A percentile compares a stretch with the other conserved stretches of the same genome.
Conservation (phyloP, 1,284 basidiomycete species). For the Inonotus obliquus region DNA sequence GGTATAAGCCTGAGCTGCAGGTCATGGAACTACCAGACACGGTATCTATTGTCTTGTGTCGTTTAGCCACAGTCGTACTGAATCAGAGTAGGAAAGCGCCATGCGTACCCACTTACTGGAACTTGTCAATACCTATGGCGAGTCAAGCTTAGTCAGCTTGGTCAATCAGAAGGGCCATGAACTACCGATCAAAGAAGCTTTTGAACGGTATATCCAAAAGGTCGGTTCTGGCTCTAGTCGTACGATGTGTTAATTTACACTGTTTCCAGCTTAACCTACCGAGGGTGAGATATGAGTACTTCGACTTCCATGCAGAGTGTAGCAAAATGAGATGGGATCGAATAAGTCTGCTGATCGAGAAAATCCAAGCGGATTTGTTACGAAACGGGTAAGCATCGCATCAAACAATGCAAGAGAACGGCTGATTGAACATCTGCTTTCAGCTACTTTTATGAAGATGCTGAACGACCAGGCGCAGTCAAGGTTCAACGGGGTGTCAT, state of each 20-base stretch:
- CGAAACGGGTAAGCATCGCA: slow-evolving; percentile 60
- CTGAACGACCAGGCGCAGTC: slow-evolving; percentile 40
- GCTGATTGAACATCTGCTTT: background rate
- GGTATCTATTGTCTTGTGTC: slow-evolving; percentile 37
- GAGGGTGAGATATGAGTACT: slow-evolving; percentile 87
- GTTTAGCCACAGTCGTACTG: background rate
- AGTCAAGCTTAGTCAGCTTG: slow-evolving; percentile 83
- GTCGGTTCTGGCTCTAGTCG: slow-evolving; percentile 31
- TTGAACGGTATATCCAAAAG: slow-evolving; percentile 74
- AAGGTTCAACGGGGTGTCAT: slow-evolving; percentile 63
- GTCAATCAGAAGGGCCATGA: slow-evolving; percentile 97
- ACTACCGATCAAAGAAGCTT: slow-evolving; percentile 94
- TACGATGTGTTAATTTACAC: background rate
- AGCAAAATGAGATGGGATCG: slow-evolving; percentile 94
- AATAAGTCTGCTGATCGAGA: slow-evolving; percentile 80
- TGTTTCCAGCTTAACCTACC: slow-evolving; percentile 50
- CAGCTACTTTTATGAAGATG: slow-evolving; percentile 74
- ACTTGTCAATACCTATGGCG: slow-evolving; percentile 76
- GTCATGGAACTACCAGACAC: slow-evolving; percentile 91
- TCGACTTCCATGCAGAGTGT: slow-evolving; percentile 98
- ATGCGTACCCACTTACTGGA: slow-evolving; percentile 74
- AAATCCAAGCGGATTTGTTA: slow-evolving; percentile 69
- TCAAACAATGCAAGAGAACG: background rate
- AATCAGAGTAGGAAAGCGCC: slow-evolving; percentile 55
- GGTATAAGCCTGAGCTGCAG: slow-evolving; percentile 96